These are phyloP conservation scores for Metarhizium sp. DNA, from an alignment of 2,329 filamentous ascomycete species.

Conservation along the genomic window DNA sequence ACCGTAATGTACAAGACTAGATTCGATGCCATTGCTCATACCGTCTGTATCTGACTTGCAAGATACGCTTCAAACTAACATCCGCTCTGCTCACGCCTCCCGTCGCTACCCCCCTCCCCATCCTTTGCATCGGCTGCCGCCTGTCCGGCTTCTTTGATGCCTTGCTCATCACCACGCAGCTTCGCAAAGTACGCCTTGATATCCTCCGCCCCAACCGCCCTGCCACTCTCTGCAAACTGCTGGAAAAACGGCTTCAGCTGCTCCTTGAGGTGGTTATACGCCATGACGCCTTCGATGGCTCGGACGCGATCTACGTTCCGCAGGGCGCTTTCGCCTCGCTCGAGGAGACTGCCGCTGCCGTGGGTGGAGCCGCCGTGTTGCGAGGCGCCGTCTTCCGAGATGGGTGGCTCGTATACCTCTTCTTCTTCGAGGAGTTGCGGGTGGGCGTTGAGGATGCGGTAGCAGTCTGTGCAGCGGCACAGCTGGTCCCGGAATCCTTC, in stretches of 20 bases:
- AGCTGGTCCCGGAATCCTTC: conserved; percentile 70
- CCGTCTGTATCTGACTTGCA: background rate
- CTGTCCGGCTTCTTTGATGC: conserved; percentile 53
- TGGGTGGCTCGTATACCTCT: conserved; percentile 83
- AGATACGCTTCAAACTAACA: conserved; percentile 25
- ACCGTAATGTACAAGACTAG: background rate
- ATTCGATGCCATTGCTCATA: background rate
- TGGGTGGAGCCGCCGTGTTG: conserved; percentile 47
- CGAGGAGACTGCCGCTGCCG: conserved; percentile 74
- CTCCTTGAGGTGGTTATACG: conserved; percentile 92
- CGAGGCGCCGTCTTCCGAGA: conserved; percentile 56
- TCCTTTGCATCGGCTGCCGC: conserved; percentile 32
- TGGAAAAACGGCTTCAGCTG: conserved; percentile 92
- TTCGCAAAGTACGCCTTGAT: conserved; percentile 96
- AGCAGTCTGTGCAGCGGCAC: conserved; percentile 78
- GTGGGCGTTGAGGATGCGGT: conserved; percentile 59
- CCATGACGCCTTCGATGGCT: conserved; percentile 95
- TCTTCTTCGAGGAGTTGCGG: conserved; percentile 87
- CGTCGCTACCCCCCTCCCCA: conserved; percentile 21
- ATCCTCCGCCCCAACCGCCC: conserved; percentile 85
- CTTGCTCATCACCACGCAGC: conserved; percentile 76
- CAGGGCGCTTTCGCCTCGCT: conserved; percentile 85
- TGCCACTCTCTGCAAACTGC: conserved; percentile 85
- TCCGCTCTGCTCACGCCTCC: conserved; percentile 43
- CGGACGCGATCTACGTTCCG: conserved; percentile 86